Base-by-base conservation (phyloP, 1,284 basidiomycete species). In the Tylopilus orsonianus region DNA sequence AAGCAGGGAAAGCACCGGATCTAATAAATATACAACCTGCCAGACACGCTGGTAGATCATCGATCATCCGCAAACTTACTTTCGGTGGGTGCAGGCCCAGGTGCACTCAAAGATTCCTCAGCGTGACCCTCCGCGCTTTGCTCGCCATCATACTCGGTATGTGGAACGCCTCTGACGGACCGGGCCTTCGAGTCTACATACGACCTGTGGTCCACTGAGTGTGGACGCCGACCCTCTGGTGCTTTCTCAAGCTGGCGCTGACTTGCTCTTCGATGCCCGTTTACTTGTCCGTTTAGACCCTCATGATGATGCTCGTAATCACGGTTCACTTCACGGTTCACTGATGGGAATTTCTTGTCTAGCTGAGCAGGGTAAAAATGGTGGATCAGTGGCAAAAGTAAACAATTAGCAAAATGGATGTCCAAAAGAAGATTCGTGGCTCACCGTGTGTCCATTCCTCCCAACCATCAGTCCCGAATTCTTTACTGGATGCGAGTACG, bases 161-260 rank as follows among this genome's bases (percentile, higher is more conserved):
- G 47, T 8, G 49, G 41, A 41, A 35, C 16, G 0, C 54, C 54
- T 52, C 58, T 57, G 23, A 50, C 48, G 19, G 62, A 58, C 7
- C 55, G 45, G 14, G 4, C 40, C 6, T 56, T 61, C 34, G 61
- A 55, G 9, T 48, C 47, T 2, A 41, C 27, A 32, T 53, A 46
- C 8, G 47, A 46, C 12, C 50, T 53, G n/a, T 56, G 55, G 16
- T 62, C 66, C 26, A 49, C 58, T 14, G 54, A 56, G 57, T 71
- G 75, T 2, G 73, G 74, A 1, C 54, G 43, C 10, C 70, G 70
- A 1, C 77, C 79, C 60, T 85, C 82, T 0, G 83, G 83, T 8
- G 85, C 82, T 67, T 88, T 88, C 65, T 87, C 85, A 64, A 79
- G 73, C 66, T 81, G 83, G 32, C 86, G 76, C 62, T 78, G 75